Evolutionary conservation across 2,329 filamentous ascomycete species (phyloP), one percentile per base, ranked within the genome.

Genomic region (Zalaria sp.): DNA sequence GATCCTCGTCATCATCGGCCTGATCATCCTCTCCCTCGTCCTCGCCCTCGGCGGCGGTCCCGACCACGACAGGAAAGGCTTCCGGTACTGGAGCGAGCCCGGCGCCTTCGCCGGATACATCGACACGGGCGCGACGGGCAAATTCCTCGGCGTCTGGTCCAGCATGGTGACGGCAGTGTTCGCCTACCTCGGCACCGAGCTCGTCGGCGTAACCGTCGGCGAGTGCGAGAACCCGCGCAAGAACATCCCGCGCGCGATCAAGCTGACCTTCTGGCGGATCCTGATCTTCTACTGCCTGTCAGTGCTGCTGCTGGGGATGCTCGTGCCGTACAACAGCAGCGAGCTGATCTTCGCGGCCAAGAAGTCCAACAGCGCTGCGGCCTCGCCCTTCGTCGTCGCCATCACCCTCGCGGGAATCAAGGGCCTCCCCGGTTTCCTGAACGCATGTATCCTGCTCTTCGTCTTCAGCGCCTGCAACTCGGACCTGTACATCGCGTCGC

Each of bases 231-330:
- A 87, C 62, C 83, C 83, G 1, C 77, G 82, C 56, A 76, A 75
- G 58, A 83, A 78, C 10, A 79, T 89, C 46, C 83, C 83, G 5
- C 75, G 78, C 45, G 83, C 82, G 41, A 87, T 87, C 67, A 81
- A 78, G 57, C 70, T 86, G 39, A 87, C 82, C 50, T 88, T 88
- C 62, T 88, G 75, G 66, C 83, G 83, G 44, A 88, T 89, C 57
- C 62, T 85, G 49, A 67, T 88, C 65, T 89, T 89, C 68, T 89
- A 89, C 67, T 71, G 78, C 52, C 60, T 85, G 44, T 79, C 74
- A 25, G 80, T 87, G 31, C 71, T 89, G 40, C 69, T 88, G 40
- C 67, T 89, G 42, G 83, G 83, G 54, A 83, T 85, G 71, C 69
- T 81, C 40, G 79, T 89, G 3, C 81, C 81, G 1, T 88, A 82